These are phyloP conservation scores for Lumnitzera littorea DNA, from an alignment of 345 rosid species.

Conservation along the genomic window DNA sequence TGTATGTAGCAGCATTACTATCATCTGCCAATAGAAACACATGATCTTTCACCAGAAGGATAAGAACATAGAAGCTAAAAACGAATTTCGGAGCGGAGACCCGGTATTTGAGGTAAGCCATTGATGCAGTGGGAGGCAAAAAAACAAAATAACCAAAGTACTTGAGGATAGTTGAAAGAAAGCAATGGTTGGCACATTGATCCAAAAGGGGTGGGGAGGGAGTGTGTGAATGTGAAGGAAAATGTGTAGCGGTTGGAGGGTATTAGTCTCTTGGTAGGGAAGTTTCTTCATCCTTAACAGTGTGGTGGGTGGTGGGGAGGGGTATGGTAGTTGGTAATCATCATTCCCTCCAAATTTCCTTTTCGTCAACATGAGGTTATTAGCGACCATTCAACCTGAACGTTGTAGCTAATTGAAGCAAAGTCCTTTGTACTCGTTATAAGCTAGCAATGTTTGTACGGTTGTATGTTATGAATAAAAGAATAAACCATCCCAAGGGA, in stretches of 20 bases:
- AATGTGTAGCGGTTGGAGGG: constrained; percentile 34
- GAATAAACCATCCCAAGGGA: no score
- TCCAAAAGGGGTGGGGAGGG: not conserved
- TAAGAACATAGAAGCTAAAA: constrained; percentile 23
- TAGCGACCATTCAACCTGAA: not conserved
- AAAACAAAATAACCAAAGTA: constrained; percentile 1
- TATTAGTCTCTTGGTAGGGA: constrained; percentile 39
- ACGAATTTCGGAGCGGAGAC: constrained; percentile 10
- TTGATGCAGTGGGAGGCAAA: constrained; percentile 13
- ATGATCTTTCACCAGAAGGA: constrained; percentile 16
- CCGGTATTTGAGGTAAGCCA: constrained; percentile 26
- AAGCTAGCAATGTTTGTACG: no score
- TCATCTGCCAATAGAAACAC: constrained; percentile 17
- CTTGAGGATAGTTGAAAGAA: constrained; percentile 7
- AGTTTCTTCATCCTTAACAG: constrained; percentile 25
- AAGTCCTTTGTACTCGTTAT: no score
- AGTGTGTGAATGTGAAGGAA: constrained; percentile 13
- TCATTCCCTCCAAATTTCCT: constrained; percentile 29
- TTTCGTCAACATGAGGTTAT: not conserved
- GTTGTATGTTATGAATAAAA: no score
- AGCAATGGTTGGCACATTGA: constrained; percentile 4
- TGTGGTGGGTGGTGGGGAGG: constrained; percentile 32
- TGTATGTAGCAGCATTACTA: not conserved
- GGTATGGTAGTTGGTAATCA: constrained; percentile 42
- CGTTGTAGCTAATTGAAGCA: not conserved